A percentile compares a stretch with the other conserved stretches of the same genome.
phyloP scores from a whole-genome alignment of 768 basidiomycete genomes.

The Boletellus sp. region DNA sequence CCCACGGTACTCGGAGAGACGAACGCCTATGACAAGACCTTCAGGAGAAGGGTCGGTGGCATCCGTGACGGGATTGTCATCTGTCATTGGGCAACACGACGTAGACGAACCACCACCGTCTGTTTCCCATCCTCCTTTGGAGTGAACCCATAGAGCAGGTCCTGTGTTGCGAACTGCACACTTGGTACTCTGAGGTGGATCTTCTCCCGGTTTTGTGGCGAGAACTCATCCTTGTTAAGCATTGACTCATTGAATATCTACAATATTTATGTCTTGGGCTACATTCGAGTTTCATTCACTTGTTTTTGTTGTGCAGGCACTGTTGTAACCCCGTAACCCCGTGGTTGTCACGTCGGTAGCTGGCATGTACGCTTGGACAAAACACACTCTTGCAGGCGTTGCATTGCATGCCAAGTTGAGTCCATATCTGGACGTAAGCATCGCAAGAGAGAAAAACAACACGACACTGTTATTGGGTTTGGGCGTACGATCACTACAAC shows the following conservation, averaged over 20 bases:
- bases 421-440: constrained; percentile 3
- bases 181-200: not conserved
- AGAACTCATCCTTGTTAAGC: not conserved
- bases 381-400: not conserved
- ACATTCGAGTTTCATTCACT: constrained; percentile 3
- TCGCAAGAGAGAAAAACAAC: constrained; percentile 3
- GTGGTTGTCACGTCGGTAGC: no score
- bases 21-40: constrained; percentile 17
- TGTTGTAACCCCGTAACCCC: not conserved
- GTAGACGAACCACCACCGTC: constrained; percentile 2
- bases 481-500: constrained; percentile 17
- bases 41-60: constrained; percentile 14
- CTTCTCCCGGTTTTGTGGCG: not conserved
- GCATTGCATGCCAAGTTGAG: constrained; percentile 8
- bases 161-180: constrained; percentile 1
- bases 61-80: constrained; percentile 3
- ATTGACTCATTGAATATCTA: constrained; percentile 1
- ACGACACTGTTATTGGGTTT: constrained; percentile 7
- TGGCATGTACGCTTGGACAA: not conserved
- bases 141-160: constrained; percentile 3
- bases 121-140: constrained; percentile 2
- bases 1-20: constrained; percentile 62
- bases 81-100: constrained; percentile 5
- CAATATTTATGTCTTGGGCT: constrained; percentile 6
- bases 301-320: not conserved